A percentile compares a stretch with the other conserved stretches of the same genome.
These are phyloP conservation scores for Kwoniella sp. DNA, from an alignment of 768 basidiomycete genomes.

Conservation along the genomic window DNA sequence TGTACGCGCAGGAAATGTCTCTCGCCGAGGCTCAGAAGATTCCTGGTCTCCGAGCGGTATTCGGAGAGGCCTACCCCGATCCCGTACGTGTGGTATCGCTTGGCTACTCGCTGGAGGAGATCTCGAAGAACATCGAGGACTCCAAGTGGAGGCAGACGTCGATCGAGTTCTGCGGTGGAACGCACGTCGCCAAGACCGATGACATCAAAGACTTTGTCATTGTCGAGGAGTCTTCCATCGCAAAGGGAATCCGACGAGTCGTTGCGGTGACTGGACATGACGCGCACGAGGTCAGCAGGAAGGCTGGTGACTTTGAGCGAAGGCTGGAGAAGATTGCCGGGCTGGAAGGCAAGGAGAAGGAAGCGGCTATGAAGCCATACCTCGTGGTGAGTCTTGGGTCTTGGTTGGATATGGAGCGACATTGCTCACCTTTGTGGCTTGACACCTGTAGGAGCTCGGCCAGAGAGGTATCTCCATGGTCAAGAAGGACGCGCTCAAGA, in stretches of 20 bases:
- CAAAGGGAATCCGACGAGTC: constrained; percentile 93
- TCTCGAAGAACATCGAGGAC: constrained; percentile 76
- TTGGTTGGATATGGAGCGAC: background rate
- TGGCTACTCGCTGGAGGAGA: constrained; percentile 81
- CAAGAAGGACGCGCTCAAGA: constrained; percentile 71
- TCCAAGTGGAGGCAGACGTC: constrained; percentile 86
- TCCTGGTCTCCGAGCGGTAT: constrained; percentile 91
- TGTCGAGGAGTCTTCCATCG: constrained; percentile 92
- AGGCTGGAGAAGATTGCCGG: constrained; percentile 62
- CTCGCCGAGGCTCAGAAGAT: constrained; percentile 76
- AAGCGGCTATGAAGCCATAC: constrained; percentile 76
- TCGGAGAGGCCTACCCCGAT: constrained; percentile 96
- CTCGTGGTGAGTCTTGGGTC: constrained; percentile 31
- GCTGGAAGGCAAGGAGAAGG: constrained; percentile 72
- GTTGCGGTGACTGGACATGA: constrained; percentile 92
- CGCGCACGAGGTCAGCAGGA: constrained; percentile 71
- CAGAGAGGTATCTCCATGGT: constrained; percentile 85
- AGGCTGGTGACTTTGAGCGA: constrained; percentile 61
- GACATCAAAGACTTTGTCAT: constrained; percentile 96
- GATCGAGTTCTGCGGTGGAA: constrained; percentile 98
- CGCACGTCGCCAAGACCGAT: constrained; percentile 93
- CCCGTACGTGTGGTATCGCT: constrained; percentile 92
- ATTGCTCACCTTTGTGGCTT: background rate
- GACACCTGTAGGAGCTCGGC: constrained; percentile 65
- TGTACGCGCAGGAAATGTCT: constrained; percentile 79